phyloP scores from a whole-genome alignment of 2,329 filamentous ascomycete genomes.

The Aspergillus persii region DNA sequence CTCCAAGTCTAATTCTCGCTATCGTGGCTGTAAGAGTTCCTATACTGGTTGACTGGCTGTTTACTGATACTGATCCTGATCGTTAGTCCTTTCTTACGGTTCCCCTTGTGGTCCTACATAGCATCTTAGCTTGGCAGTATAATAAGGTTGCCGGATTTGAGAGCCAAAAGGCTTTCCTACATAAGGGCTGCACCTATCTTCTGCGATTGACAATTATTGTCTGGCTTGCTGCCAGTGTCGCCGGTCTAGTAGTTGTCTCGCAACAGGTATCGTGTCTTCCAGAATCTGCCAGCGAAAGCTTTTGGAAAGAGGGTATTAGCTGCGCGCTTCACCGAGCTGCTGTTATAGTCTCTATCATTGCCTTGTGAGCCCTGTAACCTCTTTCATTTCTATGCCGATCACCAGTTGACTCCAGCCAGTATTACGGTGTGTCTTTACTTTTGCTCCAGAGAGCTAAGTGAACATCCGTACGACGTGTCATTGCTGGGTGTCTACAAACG shows the following conservation, averaged over 20 bases:
- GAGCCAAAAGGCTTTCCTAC: constrained; percentile 31
- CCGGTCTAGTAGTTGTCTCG: constrained; percentile 36
- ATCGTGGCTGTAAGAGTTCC: constrained; percentile 32
- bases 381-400: not conserved
- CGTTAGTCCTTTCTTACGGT: constrained; percentile 37
- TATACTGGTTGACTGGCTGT: not conserved
- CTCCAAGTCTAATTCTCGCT: constrained; percentile 35
- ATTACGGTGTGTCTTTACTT: constrained; percentile 37
- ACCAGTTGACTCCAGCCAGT: constrained; percentile 18
- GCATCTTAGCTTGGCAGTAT: constrained; percentile 40
- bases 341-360: constrained; percentile 33
- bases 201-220: constrained; percentile 34
- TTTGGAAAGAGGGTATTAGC: constrained; percentile 37
- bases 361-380: constrained; percentile 30
- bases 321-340: constrained; percentile 36
- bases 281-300: constrained; percentile 22
- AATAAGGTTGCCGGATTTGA: constrained; percentile 31
- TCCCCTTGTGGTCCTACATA: constrained; percentile 36
- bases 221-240: constrained; percentile 39
- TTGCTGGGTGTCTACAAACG: constrained; percentile 35
- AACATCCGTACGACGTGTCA: constrained; percentile 38
- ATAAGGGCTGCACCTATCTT: constrained; percentile 35
- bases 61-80: not conserved
- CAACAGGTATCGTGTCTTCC: constrained; percentile 36
- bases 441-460: constrained; percentile 37